These are phyloP conservation scores for Backusella circina DNA, from an alignment of 192 early-diverging fungal species.

Conservation along the genomic window DNA sequence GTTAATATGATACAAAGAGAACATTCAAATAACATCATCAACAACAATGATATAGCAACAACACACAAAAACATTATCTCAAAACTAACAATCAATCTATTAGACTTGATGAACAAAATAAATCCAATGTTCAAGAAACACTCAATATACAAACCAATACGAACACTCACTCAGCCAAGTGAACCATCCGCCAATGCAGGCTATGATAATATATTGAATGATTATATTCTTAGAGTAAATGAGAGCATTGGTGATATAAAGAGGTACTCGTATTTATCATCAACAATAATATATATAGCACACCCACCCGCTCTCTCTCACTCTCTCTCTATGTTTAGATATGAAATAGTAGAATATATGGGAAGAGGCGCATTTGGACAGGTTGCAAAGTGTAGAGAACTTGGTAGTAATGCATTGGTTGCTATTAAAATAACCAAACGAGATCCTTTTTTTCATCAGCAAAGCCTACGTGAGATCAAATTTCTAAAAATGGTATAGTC, in stretches of 20 bases:
- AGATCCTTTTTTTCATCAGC: slow-evolving; percentile 91
- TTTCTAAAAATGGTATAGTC: slow-evolving; percentile 75
- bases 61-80: background rate
- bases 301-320: no score
- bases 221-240: slow-evolving; percentile 95
- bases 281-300: background rate
- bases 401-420: slow-evolving; percentile 82
- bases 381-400: slow-evolving; percentile 91
- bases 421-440: slow-evolving; percentile 99
- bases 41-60: background rate
- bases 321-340: slow-evolving; percentile 60
- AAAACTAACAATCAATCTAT: background rate
- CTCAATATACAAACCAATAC: slow-evolving; percentile 71
- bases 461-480: slow-evolving; percentile 91
- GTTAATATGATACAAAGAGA: background rate
- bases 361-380: slow-evolving; percentile 99
- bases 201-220: slow-evolving; percentile 89
- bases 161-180: slow-evolving; percentile 92
- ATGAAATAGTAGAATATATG: slow-evolving; percentile 88
- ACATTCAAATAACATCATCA: background rate
- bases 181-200: slow-evolving; percentile 89
- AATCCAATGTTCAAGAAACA: slow-evolving; percentile 81
- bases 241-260: slow-evolving; percentile 83
- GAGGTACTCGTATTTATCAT: slow-evolving; percentile 45
- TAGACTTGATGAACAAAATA: slow-evolving; percentile 52